Conservation (phyloP, 2,329 filamentous ascomycete genomes). For the Aspergillus vadensis region DNA sequence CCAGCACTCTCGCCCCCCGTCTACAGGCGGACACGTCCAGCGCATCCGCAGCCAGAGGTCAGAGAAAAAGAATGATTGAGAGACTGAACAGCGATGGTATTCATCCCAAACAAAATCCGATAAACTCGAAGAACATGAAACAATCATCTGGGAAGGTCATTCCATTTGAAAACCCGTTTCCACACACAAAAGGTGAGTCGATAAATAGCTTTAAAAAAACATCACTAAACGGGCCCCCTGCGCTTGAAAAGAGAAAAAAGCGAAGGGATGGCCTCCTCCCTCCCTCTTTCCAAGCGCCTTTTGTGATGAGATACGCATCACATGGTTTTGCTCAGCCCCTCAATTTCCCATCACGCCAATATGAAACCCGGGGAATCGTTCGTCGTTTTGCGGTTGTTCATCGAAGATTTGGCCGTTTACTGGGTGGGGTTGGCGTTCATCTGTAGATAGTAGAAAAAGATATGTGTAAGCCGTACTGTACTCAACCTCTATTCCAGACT, state of each 20-base stretch:
- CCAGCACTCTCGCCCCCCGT: not conserved
- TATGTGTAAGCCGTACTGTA: not conserved
- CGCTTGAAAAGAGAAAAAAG: too few relatives aligned
- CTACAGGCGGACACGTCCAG: not conserved
- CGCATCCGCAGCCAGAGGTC: too few relatives aligned
- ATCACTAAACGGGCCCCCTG: not conserved
- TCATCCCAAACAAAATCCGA: constrained; percentile 5
- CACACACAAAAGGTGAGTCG: not conserved
- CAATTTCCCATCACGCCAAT: constrained; percentile 1
- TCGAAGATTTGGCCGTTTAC: constrained; percentile 48
- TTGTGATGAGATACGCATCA: constrained; percentile 2
- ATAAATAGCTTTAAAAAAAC: not conserved
- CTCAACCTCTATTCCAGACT: not conserved
- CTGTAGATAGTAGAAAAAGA: constrained; percentile 43
- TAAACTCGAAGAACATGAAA: not conserved
- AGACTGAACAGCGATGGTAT: constrained; percentile 11
- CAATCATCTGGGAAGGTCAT: not conserved
- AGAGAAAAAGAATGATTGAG: not conserved
- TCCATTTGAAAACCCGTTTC: not conserved
- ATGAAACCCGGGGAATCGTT: constrained; percentile 10
- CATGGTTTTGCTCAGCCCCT: constrained; percentile 4
- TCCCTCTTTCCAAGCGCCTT: not conserved
- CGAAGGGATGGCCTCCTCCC: not conserved
- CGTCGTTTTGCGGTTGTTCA: not conserved
- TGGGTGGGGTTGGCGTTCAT: constrained; percentile 86